Base-by-base conservation (phyloP, 2,329 filamentous ascomycete species). In the Dendrostoma leiphaemia region DNA sequence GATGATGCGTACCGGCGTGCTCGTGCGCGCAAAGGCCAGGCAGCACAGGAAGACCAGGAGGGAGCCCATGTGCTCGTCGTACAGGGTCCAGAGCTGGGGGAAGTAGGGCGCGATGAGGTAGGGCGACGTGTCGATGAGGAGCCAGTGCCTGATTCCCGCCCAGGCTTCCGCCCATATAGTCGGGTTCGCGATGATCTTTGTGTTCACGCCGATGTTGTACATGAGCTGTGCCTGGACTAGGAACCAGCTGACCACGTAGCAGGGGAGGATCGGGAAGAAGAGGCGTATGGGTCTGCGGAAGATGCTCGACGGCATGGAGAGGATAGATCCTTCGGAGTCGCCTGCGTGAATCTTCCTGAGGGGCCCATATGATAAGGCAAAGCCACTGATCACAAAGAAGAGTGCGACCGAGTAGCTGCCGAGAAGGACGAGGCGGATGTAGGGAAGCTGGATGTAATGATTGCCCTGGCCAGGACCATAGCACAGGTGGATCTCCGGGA, bases 311-410 rank as follows among this genome's bases (percentile, higher is more conserved):
- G 58, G 54, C 23, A 60, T 47, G 13, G 49, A 44, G 7, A 52
- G 31, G 9, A 59, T 41, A 9, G 53, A 48, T 12, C 15, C 32
- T n/a, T 37, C 32, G 15, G 34, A n/a, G 13, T 57, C 43, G 15
- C 55, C 58, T n/a, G 49, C 51, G 13, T 61, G 51, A 23, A 61
- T 56, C 13, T 61, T 55, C 17, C 60, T 64, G 26, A 71, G 51
- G 0, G 70, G 59, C 10, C 65, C 63, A 35, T 67, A 65, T 4
- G 66, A 64, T 32, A 73, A 62, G 4, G 65, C 69, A 54, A 69
- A 72, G 17, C 70, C 69, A 6, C 68, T 71, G 46, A 72, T 65
- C 29, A 72, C 67, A 53, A 71, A 69, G 59, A 73, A 71, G 13
- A 71, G 59, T 28, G 63, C 57, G 17, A 71, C 69, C 62, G 67